Evolutionary conservation across 352 stramenopile species (phyloP), one percentile per base, ranked within the genome.

Genomic region (Halophytophthora polymorphica): DNA sequence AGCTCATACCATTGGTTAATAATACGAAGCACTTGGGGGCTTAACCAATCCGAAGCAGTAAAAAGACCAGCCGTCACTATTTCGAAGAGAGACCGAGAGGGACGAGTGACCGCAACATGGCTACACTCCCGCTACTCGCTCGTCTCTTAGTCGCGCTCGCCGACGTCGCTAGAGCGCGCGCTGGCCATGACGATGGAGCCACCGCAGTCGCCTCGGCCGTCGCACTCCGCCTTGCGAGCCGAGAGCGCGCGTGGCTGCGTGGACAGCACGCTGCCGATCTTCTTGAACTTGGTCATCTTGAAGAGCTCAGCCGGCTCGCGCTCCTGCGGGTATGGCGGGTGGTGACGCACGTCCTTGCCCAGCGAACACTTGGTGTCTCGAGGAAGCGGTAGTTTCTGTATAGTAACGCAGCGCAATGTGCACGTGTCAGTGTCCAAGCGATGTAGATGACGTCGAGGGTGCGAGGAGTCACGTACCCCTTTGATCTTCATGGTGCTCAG

Each of bases 211-310:
- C 25, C 25, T 31, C 25, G 25, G 25, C 25, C 25, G 25, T 31
- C 25, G 8, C 8, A 4, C 25, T 8, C 25, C 8, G 25, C 25
- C 25, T 31, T 56, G 51, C 18, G 51, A n/a, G 57, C 31, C 2
- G 50, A 50, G 2, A 40, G 31, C 25, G 58, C 55, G 18, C 54
- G 70, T 8, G 83, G 79, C 35, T 93, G 83, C 40, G 83, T 91
- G 53, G 59, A 77, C 8, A 90, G 43, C 22, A 81, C 74, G 37
- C 71, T 71, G 33, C 73, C 77, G 15, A 93, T 77, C 23, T 84
- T 83, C 56, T 85, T 88, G 59, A 93, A 93, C 61, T 93, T 93
- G 61, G 77, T 82, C 83, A 93, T 90, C 46, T 93, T 93, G 71
- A 93, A 93, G 2, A 77, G 64, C 34, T 88, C 73, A 15, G 60